These are phyloP conservation scores for Tremellales sp. DNA, from an alignment of 1,284 basidiomycete genomes.

Conservation along the genomic window DNA sequence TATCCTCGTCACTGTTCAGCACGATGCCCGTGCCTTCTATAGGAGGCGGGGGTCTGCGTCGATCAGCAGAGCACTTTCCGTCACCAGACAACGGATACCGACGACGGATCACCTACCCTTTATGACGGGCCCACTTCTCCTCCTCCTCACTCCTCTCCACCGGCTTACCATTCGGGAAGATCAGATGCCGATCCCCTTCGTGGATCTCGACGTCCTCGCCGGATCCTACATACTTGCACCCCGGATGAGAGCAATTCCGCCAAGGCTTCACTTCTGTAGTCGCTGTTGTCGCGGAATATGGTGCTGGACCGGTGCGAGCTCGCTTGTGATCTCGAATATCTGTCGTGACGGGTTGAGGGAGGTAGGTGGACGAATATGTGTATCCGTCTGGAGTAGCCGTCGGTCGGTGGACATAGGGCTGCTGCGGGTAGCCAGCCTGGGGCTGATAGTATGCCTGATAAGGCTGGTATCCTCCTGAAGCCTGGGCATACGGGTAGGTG, in stretches of 20 bases:
- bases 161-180: slow-evolving; percentile 60
- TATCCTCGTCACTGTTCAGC: slow-evolving; percentile 73
- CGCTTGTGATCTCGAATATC: too few relatives aligned
- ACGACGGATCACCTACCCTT: slow-evolving; percentile 42
- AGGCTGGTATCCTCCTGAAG: slow-evolving; percentile 1
- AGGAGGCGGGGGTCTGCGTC: slow-evolving; percentile 48
- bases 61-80: slow-evolving; percentile 1
- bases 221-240: slow-evolving; percentile 70
- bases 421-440: neutral
- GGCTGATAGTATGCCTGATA: neutral
- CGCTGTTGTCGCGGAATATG: neutral
- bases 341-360: too few relatives aligned
- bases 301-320: too few relatives aligned
- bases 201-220: slow-evolving; percentile 71
- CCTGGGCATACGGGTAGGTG: slow-evolving; percentile 3
- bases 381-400: slow-evolving; percentile 56
- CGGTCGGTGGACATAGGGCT: slow-evolving; percentile 17
- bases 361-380: slow-evolving; percentile 55
- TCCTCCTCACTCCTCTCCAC: slow-evolving; percentile 56
- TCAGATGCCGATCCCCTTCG: slow-evolving; percentile 85
- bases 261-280: slow-evolving; percentile 18
- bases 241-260: slow-evolving; percentile 59
- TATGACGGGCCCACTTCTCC: slow-evolving; percentile 62
- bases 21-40: slow-evolving; percentile 76
- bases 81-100: slow-evolving; percentile 56